These are phyloP conservation scores for Bertia moriformis DNA, from an alignment of 2,329 filamentous ascomycete genomes.

Conservation along the genomic window DNA sequence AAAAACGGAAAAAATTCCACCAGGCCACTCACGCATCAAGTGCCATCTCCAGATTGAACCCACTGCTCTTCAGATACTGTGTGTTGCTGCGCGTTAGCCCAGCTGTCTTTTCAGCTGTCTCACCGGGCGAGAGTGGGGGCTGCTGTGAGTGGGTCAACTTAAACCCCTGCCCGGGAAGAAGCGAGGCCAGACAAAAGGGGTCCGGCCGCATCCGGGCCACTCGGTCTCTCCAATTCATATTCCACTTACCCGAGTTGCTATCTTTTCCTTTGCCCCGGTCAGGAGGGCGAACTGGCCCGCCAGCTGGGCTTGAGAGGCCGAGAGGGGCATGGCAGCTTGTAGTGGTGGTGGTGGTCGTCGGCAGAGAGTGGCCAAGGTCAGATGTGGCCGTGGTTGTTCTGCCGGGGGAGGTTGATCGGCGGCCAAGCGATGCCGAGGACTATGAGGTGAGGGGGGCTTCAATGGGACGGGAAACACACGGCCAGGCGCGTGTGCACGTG, in stretches of 20 bases:
- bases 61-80: constrained; percentile 30
- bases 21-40: constrained; percentile 38
- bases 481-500: no score
- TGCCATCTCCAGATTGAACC: constrained; percentile 36
- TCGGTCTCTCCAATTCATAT: no score
- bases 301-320: background rate
- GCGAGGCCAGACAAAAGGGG: background rate
- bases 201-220: no score
- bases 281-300: background rate
- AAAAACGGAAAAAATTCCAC: constrained; percentile 6
- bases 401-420: background rate
- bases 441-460: background rate
- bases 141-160: background rate
- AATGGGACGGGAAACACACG: no score
- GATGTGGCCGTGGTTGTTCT: background rate
- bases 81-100: background rate
- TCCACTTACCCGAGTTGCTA: background rate
- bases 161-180: background rate
- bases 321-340: background rate
- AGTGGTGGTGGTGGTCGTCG: background rate
- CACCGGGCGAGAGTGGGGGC: no score
- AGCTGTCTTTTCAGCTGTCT: background rate
- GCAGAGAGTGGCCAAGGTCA: background rate
- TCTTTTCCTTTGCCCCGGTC: background rate
- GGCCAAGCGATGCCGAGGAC: background rate